These are phyloP conservation scores for Aspergillus sclerotialis DNA, from an alignment of 2,329 filamentous ascomycete species.

Conservation along the genomic window DNA sequence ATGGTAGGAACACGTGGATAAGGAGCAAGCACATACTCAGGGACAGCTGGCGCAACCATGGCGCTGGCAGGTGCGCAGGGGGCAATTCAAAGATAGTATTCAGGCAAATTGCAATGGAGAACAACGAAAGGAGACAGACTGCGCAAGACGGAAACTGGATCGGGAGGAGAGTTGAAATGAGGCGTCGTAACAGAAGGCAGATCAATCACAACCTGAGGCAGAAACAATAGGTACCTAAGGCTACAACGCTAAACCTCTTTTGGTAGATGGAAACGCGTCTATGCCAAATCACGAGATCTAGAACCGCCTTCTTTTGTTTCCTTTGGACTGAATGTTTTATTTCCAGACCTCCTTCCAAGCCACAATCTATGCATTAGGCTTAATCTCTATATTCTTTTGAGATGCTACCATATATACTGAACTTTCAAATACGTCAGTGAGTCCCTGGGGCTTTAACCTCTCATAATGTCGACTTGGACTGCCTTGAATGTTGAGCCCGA, in stretches of 20 bases:
- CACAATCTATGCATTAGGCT: too few relatives aligned
- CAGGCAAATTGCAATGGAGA: neutral
- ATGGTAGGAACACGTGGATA: constrained; percentile 22
- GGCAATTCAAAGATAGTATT: constrained; percentile 2
- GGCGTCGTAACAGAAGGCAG: neutral
- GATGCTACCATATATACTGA: too few relatives aligned
- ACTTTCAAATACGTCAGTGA: neutral
- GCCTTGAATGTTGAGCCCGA: constrained; percentile 93
- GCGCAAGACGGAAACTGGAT: neutral
- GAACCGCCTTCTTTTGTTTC: constrained; percentile 4
- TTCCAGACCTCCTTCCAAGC: neutral
- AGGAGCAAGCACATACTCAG: constrained; percentile 53
- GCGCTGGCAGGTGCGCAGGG: constrained; percentile 27
- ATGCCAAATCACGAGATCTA: neutral
- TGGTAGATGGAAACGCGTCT: neutral
- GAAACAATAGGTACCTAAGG: too few relatives aligned
- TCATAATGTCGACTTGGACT: constrained; percentile 58
- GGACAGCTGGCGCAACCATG: constrained; percentile 69
- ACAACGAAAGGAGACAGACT: constrained; percentile 4
- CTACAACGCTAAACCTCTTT: too few relatives aligned
- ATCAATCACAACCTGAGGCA: neutral
- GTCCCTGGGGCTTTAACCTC: constrained; percentile 8
- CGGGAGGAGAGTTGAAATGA: neutral
- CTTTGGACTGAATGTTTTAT: constrained; percentile 2
- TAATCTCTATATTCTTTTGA: too few relatives aligned